Evolutionary conservation across 129 eudicot species (phyloP), one percentile per base, ranked within the genome.

Genomic region (Artemisia tridentata): DNA sequence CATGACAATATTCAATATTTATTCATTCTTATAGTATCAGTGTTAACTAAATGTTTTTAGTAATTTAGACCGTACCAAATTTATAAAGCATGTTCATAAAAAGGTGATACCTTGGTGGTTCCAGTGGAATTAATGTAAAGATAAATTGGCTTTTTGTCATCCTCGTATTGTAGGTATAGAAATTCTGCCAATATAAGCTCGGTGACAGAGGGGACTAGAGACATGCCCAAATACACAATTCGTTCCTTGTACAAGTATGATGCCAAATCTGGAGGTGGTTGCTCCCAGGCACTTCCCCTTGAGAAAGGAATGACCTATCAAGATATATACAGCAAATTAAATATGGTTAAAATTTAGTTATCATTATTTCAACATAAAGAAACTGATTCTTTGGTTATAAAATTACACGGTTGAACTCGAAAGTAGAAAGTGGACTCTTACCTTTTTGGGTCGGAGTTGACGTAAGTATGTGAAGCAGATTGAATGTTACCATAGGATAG

Each of bases 181-280:
- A 95, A 88, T 74, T 95, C 91, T 16, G 96, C 95, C 29, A 90
- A 52, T 66, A 95, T 74, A 73, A 90, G 68, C 75, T 95, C 97
- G 1, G 91, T 84, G 52, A 90, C 96, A 11, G 93, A 83, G 57
- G 97, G 95, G 38, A 83, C 86, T 6, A 95, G 75, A 74, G 89
- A 73, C 99, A 86, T 86, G 68, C 96, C 97, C 89, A 95, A 76
- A 75, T 87, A 95, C 68, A 95, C 95, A 73, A 95, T 90, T 46
- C 99, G 86, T 43, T 90, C 77, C 74, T 88, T 82, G 75, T 71
- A 85, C 68, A 90, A 71, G 71, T 84, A 88, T 2, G 99, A 90
- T 43, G 97, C 93, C 65, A 95, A 75, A 86, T 95, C 97, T 41
- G 99, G 99, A 27, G 99, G 97, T 66, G 97, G 97, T 69, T 86